phyloP scores from a whole-genome alignment of 2,329 filamentous ascomycete genomes.

The Phyllosticta citribraziliensis region DNA sequence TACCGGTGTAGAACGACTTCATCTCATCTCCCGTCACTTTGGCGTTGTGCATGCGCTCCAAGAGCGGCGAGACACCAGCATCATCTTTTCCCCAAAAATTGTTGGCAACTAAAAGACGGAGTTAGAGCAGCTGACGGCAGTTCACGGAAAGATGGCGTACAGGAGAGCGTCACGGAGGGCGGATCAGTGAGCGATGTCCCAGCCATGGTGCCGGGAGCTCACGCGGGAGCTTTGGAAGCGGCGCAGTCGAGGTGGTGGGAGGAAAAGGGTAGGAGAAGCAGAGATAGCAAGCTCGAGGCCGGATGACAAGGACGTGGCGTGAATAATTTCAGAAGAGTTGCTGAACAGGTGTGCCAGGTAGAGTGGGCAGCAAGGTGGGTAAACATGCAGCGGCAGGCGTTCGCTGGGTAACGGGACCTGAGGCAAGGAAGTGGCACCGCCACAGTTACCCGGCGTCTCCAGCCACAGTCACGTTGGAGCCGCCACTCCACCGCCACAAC shows the following conservation, averaged over 20 bases:
- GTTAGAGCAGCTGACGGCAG: slow-evolving; percentile 30
- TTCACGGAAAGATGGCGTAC: slow-evolving; percentile 35
- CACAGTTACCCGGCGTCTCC: neutral
- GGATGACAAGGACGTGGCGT: slow-evolving; percentile 1
- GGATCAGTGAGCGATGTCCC: slow-evolving; percentile 47
- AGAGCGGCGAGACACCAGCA: slow-evolving; percentile 80
- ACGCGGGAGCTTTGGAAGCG: neutral
- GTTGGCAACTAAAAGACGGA: slow-evolving; percentile 65
- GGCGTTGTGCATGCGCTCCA: slow-evolving; percentile 88
- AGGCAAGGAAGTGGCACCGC: neutral
- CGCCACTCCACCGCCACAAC: neutral
- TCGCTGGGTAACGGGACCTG: slow-evolving; percentile 7
- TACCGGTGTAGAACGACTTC: slow-evolving; percentile 79
- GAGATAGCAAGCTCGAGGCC: neutral
- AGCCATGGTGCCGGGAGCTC: slow-evolving; percentile 42
- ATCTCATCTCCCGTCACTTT: slow-evolving; percentile 94
- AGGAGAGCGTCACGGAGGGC: slow-evolving; percentile 59
- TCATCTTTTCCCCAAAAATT: slow-evolving; percentile 99
- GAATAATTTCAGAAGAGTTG: slow-evolving; percentile 5
- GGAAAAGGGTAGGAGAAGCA: neutral
- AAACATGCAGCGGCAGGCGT: slow-evolving; percentile 7
- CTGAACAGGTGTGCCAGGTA: neutral
- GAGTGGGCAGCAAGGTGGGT: slow-evolving; percentile 4
- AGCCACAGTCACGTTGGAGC: neutral
- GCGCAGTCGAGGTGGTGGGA: neutral